These are phyloP conservation scores for Cadophora luteo-olivacea DNA, from an alignment of 2,329 filamentous ascomycete genomes.

Conservation along the genomic window DNA sequence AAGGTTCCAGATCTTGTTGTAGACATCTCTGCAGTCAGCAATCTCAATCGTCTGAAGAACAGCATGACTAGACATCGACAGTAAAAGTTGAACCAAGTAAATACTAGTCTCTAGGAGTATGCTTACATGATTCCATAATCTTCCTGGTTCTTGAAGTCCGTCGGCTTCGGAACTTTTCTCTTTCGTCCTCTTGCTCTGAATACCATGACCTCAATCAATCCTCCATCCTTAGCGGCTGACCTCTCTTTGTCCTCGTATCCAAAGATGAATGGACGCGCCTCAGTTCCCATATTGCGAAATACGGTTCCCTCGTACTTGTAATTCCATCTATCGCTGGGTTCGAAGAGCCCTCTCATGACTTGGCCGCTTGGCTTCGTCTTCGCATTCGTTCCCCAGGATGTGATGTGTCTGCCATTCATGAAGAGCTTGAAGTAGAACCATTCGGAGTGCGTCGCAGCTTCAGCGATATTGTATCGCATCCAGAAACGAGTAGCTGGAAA, in stretches of 20 bases:
- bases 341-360: slow-evolving; percentile 56
- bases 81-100: background rate
- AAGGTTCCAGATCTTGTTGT: background rate
- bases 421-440: slow-evolving; percentile 62
- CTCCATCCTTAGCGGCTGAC: slow-evolving; percentile 58
- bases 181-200: slow-evolving; percentile 58
- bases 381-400: slow-evolving; percentile 59
- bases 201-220: slow-evolving; percentile 59
- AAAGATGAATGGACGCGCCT: slow-evolving; percentile 60
- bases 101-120: background rate
- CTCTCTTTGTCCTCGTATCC: slow-evolving; percentile 39
- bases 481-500: slow-evolving; percentile 58
- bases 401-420: slow-evolving; percentile 59
- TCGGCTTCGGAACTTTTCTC: slow-evolving; percentile 50
- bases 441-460: slow-evolving; percentile 43
- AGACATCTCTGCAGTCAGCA: background rate
- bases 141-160: slow-evolving; percentile 54
- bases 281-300: slow-evolving; percentile 50
- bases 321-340: slow-evolving; percentile 52
- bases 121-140: slow-evolving; percentile 61
- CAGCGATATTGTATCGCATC: slow-evolving; percentile 54
- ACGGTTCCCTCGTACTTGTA: slow-evolving; percentile 47
- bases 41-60: background rate
- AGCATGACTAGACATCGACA: background rate
- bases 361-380: slow-evolving; percentile 46